Evolutionary conservation across 2,329 filamentous ascomycete species (phyloP), one percentile per base, ranked within the genome.

Genomic region (Stemphylium lycopersici): DNA sequence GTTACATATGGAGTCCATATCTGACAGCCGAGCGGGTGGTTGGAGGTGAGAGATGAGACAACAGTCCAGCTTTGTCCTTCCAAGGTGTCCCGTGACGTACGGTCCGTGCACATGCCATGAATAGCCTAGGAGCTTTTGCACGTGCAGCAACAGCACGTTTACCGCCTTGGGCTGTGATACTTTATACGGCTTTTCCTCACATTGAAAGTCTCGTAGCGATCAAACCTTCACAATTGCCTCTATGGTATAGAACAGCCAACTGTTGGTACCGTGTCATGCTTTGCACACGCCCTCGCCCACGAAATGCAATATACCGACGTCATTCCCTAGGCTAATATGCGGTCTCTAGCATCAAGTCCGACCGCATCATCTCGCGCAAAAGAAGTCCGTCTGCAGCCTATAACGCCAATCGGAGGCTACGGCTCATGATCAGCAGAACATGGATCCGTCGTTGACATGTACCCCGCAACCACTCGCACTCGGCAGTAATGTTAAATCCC

Each of bases 391-490:
- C 32, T 37, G n/a, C 31, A 33, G 26, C 13, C 8, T 51, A 11
- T 20, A 36, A 26, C 36, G 44, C 52, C 47, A 51, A 41, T 42
- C 47, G 41, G 52, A 42, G 16, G 31, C 15, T 36, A 32, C 31
- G 31, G 29, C 10, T 36, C 41, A 31, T 24, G 13, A 26, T 45
- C 39, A 41, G 36, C 31, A 46, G 31, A 34, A 33, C 43, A 44
- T 51, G 48, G 52, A 55, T 51, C 36, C 31, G 39, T 46, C 45
- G 49, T 48, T 41, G 26, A 40, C 42, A 46, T 15, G 48, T 55
- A 61, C 58, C 58, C 58, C 58, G 58, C 58, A 54, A 48, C 46
- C 47, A 56, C 49, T 45, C 40, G 52, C 33, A 37, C 46, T 48
- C 36, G 48, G 43, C 36, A 34, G 49, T 49, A 15, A 48, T 45